Percentiles rank a stretch among this genome's conserved stretches.
Evolutionary conservation across 495 filamentous ascomycete species (phyloP).

Genomic region (Tuber melanosporum): DNA sequence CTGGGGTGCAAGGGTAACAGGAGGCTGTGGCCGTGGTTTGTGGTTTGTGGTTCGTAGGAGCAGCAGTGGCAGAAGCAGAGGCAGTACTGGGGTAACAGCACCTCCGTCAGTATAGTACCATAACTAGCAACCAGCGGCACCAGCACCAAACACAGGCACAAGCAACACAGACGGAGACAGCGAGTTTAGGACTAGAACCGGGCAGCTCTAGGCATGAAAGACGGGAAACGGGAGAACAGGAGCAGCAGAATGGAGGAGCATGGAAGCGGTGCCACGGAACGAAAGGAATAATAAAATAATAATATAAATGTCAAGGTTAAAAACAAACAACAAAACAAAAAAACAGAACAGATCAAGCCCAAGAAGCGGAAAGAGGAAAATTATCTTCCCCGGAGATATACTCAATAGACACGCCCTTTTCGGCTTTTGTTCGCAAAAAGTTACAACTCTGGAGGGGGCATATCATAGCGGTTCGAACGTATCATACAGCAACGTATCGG

Average conservation of each 20-base stretch:
- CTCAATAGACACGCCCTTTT: neutral
- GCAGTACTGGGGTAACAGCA: neutral
- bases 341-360: slow-evolving; percentile 16
- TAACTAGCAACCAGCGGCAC: neutral
- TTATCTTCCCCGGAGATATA: neutral
- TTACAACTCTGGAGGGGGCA: neutral
- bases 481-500: neutral
- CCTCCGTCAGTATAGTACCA: neutral
- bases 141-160: neutral
- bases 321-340: slow-evolving; percentile 16
- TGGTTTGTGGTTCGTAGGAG: neutral
- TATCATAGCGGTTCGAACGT: neutral
- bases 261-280: slow-evolving; percentile 35
- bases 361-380: slow-evolving; percentile 23
- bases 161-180: neutral
- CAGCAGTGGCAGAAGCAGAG: neutral
- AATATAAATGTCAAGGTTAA: neutral
- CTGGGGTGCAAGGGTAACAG: slow-evolving; percentile 35
- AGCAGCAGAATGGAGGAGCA: slow-evolving; percentile 33
- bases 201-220: slow-evolving; percentile 38
- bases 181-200: neutral
- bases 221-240: slow-evolving; percentile 36
- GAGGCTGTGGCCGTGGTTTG: slow-evolving; percentile 16
- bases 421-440: neutral
- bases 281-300: slow-evolving; percentile 8